A percentile compares a stretch with the other conserved stretches of the same genome.
Conservation (phyloP, 306 rosid species). For the Vicia sativa region DNA sequence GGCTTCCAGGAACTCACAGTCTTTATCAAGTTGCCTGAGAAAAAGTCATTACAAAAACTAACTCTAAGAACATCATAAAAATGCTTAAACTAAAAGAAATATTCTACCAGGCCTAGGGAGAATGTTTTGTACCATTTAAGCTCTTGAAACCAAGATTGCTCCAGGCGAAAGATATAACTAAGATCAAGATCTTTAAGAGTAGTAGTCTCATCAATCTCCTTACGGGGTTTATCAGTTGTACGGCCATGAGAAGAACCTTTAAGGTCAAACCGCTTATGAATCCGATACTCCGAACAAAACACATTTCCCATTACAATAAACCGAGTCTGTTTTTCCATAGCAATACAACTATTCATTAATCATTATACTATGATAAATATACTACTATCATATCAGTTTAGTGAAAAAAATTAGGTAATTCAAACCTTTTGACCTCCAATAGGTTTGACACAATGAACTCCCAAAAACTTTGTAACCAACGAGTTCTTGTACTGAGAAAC, state of each 20-base stretch:
- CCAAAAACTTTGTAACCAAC: constrained; percentile 55
- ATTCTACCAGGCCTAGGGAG: neutral
- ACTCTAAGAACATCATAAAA: constrained; percentile 16
- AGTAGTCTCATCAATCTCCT: constrained; percentile 58
- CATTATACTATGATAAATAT: neutral
- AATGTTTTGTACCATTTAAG: constrained; percentile 49
- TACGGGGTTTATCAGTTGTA: constrained; percentile 49
- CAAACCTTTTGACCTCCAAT: constrained; percentile 59
- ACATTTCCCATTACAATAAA: constrained; percentile 63
- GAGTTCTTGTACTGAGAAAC: constrained; percentile 57
- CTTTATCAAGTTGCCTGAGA: constrained; percentile 60
- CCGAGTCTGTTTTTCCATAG: constrained; percentile 47
- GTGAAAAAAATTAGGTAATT: neutral
- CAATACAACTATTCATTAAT: constrained; percentile 1
- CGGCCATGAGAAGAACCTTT: constrained; percentile 66
- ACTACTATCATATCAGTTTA: constrained; percentile 5
- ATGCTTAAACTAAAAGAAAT: neutral
- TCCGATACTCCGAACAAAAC: constrained; percentile 57
- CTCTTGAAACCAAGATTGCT: constrained; percentile 58
- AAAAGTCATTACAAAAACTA: constrained; percentile 35
- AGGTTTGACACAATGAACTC: constrained; percentile 63
- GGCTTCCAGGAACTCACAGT: constrained; percentile 57
- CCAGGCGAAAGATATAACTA: constrained; percentile 54
- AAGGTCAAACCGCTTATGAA: constrained; percentile 59
- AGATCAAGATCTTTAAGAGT: constrained; percentile 64